Conservation (phyloP, 805 yeast species). For the Yarrowia keelungensis region DNA sequence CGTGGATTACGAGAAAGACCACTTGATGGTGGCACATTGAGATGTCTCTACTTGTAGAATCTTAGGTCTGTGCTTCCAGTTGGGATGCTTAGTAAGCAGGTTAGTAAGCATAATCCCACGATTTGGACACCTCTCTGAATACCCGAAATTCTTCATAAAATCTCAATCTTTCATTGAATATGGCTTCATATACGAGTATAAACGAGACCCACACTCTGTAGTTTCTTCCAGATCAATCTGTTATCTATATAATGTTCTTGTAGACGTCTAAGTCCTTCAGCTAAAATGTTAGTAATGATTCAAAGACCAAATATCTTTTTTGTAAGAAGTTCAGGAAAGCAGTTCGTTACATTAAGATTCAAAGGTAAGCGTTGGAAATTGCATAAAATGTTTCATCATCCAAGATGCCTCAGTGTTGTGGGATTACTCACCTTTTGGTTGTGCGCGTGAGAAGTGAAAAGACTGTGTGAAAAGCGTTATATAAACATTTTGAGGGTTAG, state of each 20-base stretch:
- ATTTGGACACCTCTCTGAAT: too few species aligned
- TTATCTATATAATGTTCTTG: not conserved
- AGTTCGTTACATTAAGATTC: conserved; percentile 38
- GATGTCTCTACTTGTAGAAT: too few species aligned
- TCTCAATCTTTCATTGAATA: too few species aligned
- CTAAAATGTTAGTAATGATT: conserved; percentile 12
- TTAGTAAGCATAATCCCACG: too few species aligned
- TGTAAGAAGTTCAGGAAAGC: conserved; percentile 32
- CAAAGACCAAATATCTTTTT: not conserved
- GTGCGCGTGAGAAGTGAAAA: conserved; percentile 13
- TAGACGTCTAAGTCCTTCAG: not conserved
- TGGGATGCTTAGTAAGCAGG: too few species aligned
- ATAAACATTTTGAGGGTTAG: conserved; percentile 24
- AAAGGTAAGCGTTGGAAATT: conserved; percentile 39
- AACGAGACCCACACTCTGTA: too few species aligned
- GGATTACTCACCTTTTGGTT: conserved; percentile 21
- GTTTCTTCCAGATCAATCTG: not conserved
- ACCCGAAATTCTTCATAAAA: too few species aligned
- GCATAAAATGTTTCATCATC: conserved; percentile 35
- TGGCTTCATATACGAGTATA: too few species aligned
- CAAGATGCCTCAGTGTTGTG: conserved; percentile 9
- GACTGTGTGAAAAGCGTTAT: not conserved
- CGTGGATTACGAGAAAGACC: too few species aligned
- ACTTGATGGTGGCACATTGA: too few species aligned
- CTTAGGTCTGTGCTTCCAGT: too few species aligned